These are phyloP conservation scores for Schizonepeta tenuifolia DNA, from an alignment of 257 asterid genomes.

Conservation along the genomic window DNA sequence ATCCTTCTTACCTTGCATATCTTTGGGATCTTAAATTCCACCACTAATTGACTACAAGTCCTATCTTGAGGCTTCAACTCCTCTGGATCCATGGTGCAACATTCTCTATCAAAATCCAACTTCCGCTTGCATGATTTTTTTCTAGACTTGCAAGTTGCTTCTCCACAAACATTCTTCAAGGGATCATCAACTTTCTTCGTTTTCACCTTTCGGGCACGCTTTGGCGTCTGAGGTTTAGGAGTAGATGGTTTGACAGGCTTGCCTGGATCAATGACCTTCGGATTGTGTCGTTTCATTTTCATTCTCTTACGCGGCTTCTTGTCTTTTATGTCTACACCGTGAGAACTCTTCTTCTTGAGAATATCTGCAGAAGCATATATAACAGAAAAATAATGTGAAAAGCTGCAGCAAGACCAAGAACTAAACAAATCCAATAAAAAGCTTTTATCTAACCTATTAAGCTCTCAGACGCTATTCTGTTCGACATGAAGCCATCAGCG, in stretches of 20 bases:
- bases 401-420: too few relatives aligned
- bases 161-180: background rate
- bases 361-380: background rate
- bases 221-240: slow-evolving; percentile 39
- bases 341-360: slow-evolving; percentile 16
- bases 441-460: background rate
- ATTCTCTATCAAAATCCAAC: slow-evolving; percentile 29
- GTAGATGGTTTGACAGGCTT: slow-evolving; percentile 41
- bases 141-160: background rate
- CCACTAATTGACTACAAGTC: background rate
- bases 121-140: slow-evolving; percentile 25
- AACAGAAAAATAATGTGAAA: background rate
- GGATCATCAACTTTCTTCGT: background rate
- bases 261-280: slow-evolving; percentile 47
- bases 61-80: background rate
- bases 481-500: background rate
- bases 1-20: slow-evolving; percentile 34
- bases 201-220: slow-evolving; percentile 8
- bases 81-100: background rate
- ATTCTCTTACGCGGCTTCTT: slow-evolving; percentile 14
- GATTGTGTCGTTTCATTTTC: slow-evolving; percentile 44
- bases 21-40: slow-evolving; percentile 12
- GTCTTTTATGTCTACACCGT: slow-evolving; percentile 10
- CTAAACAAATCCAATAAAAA: too few relatives aligned
- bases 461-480: background rate